phyloP scores from a whole-genome alignment of 176 grass and related monocot species.

The Eragrostis nindensis region DNA sequence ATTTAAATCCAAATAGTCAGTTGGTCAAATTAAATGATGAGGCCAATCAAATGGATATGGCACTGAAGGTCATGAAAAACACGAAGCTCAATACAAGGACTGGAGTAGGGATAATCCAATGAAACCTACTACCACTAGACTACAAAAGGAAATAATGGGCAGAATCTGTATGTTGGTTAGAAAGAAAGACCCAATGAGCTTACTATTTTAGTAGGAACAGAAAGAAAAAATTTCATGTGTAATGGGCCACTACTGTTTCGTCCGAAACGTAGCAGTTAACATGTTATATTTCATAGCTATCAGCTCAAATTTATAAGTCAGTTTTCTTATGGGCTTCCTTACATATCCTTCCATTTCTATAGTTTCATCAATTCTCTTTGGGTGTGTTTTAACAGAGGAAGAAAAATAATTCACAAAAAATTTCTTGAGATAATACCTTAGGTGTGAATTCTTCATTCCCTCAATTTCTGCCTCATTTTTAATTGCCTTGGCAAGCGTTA shows the following conservation, averaged over 20 bases:
- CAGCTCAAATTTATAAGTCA: neutral
- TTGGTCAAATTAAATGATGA: slow-evolving; percentile 28
- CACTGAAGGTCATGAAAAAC: neutral
- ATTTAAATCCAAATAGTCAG: slow-evolving; percentile 10
- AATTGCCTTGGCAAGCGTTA: slow-evolving; percentile 74
- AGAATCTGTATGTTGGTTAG: neutral
- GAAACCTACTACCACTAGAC: neutral
- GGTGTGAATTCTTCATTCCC: slow-evolving; percentile 83
- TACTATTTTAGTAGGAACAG: neutral
- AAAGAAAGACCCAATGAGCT: slow-evolving; percentile 4
- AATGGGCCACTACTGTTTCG: neutral
- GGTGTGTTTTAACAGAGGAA: slow-evolving; percentile 9
- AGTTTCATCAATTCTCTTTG: neutral
- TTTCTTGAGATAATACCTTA: slow-evolving; percentile 70
- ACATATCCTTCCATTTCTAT: neutral
- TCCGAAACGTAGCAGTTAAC: neutral
- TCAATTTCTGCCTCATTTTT: slow-evolving; percentile 93
- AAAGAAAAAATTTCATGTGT: neutral
- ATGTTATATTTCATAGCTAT: slow-evolving; percentile 2
- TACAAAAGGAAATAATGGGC: neutral
- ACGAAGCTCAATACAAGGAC: neutral
- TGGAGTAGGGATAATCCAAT: neutral
- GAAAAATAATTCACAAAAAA: neutral
- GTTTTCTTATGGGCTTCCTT: neutral
- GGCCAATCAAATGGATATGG: neutral